Conservation (phyloP, 257 asterid species). For the Nicotiana benthamiana region DNA sequence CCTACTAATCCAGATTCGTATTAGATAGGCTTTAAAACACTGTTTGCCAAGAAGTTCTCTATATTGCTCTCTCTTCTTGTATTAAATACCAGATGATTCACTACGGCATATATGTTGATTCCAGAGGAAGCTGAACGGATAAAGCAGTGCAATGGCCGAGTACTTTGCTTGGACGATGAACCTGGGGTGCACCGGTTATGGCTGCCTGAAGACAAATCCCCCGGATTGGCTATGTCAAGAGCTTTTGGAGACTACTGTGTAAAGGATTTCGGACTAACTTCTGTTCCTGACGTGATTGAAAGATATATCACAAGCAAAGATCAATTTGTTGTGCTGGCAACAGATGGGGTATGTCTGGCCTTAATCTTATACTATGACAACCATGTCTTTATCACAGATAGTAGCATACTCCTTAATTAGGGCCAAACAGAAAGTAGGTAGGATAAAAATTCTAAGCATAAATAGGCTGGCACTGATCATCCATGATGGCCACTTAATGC, state of each 20-base stretch:
- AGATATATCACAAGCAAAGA: constrained; percentile 60
- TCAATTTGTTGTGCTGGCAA: constrained; percentile 75
- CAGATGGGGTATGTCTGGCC: constrained; percentile 72
- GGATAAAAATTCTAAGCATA: not conserved
- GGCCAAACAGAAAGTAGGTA: not conserved
- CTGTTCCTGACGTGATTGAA: constrained; percentile 81
- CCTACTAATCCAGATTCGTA: too few species aligned
- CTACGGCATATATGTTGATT: not conserved
- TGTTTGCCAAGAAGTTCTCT: not conserved
- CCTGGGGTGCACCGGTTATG: constrained; percentile 83
- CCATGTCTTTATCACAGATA: not conserved
- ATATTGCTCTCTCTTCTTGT: not conserved
- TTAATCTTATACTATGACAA: not conserved
- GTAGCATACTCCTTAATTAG: not conserved
- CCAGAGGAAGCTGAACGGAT: constrained; percentile 90
- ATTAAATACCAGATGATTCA: too few species aligned
- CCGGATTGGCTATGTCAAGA: constrained; percentile 97
- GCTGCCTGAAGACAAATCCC: constrained; percentile 75
- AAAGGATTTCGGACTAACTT: constrained; percentile 73
- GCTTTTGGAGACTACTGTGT: constrained; percentile 91
- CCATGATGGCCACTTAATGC: too few species aligned
- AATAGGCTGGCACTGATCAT: too few species aligned
- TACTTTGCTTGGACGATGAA: constrained; percentile 69
- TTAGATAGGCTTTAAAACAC: too few species aligned
- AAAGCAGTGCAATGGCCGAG: constrained; percentile 56